Percentiles rank a stretch among this genome's conserved stretches.
Evolutionary conservation across 2,329 filamentous ascomycete species (phyloP).

Genomic region (Huntiella bhutanensis): DNA sequence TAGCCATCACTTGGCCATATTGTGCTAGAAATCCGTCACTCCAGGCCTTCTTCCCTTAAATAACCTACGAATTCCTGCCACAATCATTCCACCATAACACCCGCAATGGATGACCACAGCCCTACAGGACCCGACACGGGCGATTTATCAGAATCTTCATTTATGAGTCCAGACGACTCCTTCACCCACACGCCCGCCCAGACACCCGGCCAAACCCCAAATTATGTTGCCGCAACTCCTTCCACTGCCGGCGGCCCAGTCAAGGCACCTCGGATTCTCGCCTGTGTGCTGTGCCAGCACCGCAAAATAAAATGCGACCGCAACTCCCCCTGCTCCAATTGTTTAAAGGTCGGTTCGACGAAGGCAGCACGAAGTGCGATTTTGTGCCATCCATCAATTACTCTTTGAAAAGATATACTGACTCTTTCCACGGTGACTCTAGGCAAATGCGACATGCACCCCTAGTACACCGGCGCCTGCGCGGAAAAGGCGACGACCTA

Average conservation of each 20-base stretch:
- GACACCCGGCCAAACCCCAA: conserved; percentile 3
- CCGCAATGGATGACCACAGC: conserved; percentile 5
- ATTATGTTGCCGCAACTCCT: conserved; percentile 1
- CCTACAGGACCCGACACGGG: conserved; percentile 4
- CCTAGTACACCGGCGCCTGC: conserved; percentile 41
- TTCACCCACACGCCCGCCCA: conserved; percentile 5
- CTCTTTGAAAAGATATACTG: conserved; percentile 5
- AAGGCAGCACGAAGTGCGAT: background rate
- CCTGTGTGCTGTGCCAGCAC: conserved; percentile 39
- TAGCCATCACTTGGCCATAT: too few relatives aligned
- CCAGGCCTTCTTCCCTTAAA: too few relatives aligned
- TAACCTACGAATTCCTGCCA: too few relatives aligned
- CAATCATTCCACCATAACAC: background rate
- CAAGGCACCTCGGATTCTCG: conserved; percentile 29
- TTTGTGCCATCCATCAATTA: background rate
- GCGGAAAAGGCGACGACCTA: conserved; percentile 38
- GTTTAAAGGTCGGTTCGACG: conserved; percentile 30
- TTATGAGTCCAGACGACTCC: conserved; percentile 5
- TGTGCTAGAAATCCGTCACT: too few relatives aligned
- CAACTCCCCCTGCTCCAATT: conserved; percentile 39
- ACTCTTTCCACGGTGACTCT: background rate
- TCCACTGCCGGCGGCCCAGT: conserved; percentile 11
- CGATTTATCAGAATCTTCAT: background rate
- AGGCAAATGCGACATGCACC: conserved; percentile 41
- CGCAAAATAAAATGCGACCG: conserved; percentile 46